Conservation (phyloP, 495 filamentous ascomycete genomes). For the Lentithecium fluviatile region DNA sequence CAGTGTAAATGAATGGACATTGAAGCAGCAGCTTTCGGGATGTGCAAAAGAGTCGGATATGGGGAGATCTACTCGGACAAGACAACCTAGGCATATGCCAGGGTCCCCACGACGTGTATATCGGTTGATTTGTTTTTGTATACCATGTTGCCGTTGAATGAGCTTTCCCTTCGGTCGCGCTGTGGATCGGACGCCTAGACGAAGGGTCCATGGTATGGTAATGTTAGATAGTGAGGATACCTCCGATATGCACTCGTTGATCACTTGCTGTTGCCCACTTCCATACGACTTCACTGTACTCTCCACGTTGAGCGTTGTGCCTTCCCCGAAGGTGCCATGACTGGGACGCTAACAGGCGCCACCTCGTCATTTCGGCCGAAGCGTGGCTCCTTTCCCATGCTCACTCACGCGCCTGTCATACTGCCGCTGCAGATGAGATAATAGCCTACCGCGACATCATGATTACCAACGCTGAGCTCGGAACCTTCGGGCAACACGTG, state of each 20-base stretch:
- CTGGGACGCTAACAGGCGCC: too few species aligned
- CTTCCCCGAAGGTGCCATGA: too few species aligned
- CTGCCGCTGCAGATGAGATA: background rate
- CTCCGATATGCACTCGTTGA: background rate
- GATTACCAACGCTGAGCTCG: too few species aligned
- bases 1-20: conserved; percentile 19
- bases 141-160: conserved; percentile 17
- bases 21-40: background rate
- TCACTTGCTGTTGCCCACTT: background rate
- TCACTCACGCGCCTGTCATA: background rate
- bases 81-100: background rate
- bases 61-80: conserved; percentile 7
- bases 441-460: background rate
- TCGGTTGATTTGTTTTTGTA: conserved; percentile 25
- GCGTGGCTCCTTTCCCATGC: background rate
- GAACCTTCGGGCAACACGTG: too few species aligned
- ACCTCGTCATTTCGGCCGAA: background rate
- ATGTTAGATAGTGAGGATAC: conserved; percentile 14
- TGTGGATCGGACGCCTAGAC: conserved; percentile 18
- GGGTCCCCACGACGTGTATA: conserved; percentile 3
- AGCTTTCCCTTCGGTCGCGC: conserved; percentile 12
- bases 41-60: background rate
- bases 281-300: too few species aligned
- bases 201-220: conserved; percentile 20
- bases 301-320: too few species aligned